Conservation (phyloP, 768 basidiomycete genomes). For the Myochromella boudieri region DNA sequence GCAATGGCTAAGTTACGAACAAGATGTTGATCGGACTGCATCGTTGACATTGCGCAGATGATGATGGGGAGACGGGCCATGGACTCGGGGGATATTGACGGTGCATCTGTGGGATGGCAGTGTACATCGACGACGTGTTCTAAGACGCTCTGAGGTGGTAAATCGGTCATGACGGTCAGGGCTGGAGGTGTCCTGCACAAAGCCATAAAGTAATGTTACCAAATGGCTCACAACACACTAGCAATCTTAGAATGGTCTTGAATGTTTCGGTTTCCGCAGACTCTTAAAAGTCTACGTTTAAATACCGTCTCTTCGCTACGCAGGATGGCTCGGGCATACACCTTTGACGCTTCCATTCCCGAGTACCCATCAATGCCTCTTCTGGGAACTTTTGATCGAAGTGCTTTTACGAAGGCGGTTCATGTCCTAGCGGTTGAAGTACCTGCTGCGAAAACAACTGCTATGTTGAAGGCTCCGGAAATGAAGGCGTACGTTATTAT, state of each 20-base stretch:
- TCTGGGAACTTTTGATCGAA: conserved; percentile 52
- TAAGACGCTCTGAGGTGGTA: conserved; percentile 45
- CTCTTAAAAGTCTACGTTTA: conserved; percentile 2
- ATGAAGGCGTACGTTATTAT: conserved; percentile 56
- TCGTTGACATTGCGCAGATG: conserved; percentile 83
- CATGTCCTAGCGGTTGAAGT: conserved; percentile 70
- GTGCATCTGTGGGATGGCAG: conserved; percentile 88
- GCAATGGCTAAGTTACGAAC: conserved; percentile 64
- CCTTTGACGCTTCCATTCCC: conserved; percentile 38
- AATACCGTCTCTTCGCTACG: conserved; percentile 1
- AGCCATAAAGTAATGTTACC: background rate
- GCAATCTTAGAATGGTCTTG: conserved; percentile 1
- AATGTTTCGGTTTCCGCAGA: conserved; percentile 12
- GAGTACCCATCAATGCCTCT: conserved; percentile 47
- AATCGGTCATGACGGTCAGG: conserved; percentile 5
- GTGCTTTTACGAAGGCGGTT: conserved; percentile 63
- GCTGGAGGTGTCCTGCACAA: background rate
- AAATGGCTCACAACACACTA: background rate
- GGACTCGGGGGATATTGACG: conserved; percentile 38
- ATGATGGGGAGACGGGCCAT: conserved; percentile 62
- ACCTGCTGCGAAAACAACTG: conserved; percentile 51
- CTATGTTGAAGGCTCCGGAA: conserved; percentile 54
- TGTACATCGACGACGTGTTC: conserved; percentile 83
- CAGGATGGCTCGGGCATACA: conserved; percentile 36
- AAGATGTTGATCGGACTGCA: conserved; percentile 62